Evolutionary conservation across 208 protist genomes (phyloP).

Genomic region (Vickermania spadyakhi): DNA sequence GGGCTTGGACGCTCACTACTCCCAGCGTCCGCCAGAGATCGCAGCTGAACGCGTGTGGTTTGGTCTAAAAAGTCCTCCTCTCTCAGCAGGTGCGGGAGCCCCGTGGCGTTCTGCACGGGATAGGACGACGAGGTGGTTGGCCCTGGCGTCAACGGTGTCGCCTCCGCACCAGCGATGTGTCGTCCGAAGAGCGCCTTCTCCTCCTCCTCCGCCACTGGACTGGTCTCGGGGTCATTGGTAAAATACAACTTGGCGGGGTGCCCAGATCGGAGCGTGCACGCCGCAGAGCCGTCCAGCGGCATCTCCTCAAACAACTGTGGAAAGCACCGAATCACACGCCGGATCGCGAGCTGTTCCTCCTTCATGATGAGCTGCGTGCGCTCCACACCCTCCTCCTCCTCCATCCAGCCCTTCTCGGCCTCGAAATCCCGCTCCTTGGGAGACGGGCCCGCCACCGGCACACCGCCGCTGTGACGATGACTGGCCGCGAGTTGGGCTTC

Average conservation of each 20-base stretch:
- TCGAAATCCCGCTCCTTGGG: not conserved
- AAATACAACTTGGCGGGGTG: not conserved
- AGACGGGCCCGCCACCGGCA: not conserved
- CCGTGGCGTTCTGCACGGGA: not conserved
- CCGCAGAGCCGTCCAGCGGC: not conserved
- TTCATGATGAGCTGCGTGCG: not conserved
- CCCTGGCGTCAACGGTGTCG: not conserved
- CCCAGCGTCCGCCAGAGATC: not conserved
- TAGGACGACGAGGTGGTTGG: no score
- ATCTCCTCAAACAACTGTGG: not conserved
- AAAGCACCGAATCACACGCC: not conserved
- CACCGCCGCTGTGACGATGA: not conserved
- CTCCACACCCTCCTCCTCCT: not conserved
- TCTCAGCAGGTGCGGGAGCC: no score
- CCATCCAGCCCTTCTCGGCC: not conserved
- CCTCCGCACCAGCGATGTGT: not conserved
- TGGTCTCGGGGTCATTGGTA: no score
- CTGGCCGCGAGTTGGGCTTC: not conserved
- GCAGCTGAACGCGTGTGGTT: not conserved
- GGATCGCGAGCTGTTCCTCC: not conserved
- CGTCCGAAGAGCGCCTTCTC: not conserved
- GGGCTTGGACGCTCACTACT: not conserved
- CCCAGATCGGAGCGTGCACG: no score
- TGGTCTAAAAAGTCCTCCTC: not conserved
- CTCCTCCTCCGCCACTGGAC: not conserved